Evolutionary conservation across 352 stramenopile species (phyloP), one percentile per base, ranked within the genome.

Genomic region (Globisporangium cylindrosporum): DNA sequence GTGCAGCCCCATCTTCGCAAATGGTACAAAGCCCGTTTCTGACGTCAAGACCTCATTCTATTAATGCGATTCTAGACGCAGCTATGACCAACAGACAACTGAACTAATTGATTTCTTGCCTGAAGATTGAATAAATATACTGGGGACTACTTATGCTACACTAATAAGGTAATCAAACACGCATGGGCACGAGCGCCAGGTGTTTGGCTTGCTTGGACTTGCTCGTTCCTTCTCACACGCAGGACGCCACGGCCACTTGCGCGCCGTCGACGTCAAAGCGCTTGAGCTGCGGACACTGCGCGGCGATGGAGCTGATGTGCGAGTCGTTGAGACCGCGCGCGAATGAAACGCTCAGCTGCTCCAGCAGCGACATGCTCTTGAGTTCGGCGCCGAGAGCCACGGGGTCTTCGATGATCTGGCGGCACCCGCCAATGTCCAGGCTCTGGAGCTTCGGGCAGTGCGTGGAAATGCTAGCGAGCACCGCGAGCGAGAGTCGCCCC

Each of bases 341-440:
- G 57, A 92, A 92, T 10, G 81, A 81, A 18, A 92, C 74, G 48
- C 73, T 88, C 18, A 92, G 74, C 32, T 87, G 72, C 59, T 88
- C 70, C 51, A 88, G 71, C 5, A 73, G 41, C 2, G 72, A 34
- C 74, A 91, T 84, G 27, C 67, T 67, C 59, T 80, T 81, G 18
- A 90, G 62, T 67, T 82, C 61, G 0, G 70, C 70, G 62, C 72
- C 76, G 32, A 90, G 68, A 10, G 67, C 73, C 27, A 80, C 68
- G 10, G 81, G 80, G 65, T 92, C 71, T 56, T 79, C 76, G 3
- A 88, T 80, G 51, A 90, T 88, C n/a, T 79, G 71, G 20, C 71
- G 72, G 57, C 81, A 92, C 4, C 81, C 81, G 6, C 80, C 77
- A 67, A 92, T 84, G 46, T 90, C 80, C 10, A 92, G 67, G 8